Evolutionary conservation across 1,284 basidiomycete genomes (phyloP).

Genomic region (Cutaneotrichosporon sp.): DNA sequence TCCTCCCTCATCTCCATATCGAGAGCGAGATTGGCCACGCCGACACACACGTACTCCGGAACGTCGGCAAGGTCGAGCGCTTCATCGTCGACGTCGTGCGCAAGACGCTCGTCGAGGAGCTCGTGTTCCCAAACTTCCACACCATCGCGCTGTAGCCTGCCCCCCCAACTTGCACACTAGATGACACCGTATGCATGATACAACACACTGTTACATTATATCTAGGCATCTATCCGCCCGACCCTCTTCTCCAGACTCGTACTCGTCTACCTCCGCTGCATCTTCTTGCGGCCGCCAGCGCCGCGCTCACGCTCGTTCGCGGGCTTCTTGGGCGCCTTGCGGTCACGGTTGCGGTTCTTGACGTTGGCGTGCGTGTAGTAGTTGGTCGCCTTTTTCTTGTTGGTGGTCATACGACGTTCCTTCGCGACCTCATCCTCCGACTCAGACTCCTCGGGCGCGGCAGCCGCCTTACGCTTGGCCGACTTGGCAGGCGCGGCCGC

Average conservation of each 20-base stretch:
- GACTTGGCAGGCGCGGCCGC: conserved; percentile 36
- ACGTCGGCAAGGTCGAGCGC: conserved; percentile 91
- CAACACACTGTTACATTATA: conserved; percentile 17
- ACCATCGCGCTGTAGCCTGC: conserved; percentile 53
- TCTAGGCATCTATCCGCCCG: background rate
- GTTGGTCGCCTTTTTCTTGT: conserved; percentile 87
- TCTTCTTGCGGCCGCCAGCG: conserved; percentile 1
- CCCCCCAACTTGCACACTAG: background rate
- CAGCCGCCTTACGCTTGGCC: too few relatives aligned
- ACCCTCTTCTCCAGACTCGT: background rate
- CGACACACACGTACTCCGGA: conserved; percentile 92
- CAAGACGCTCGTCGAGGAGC: conserved; percentile 87
- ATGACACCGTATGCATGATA: conserved; percentile 13
- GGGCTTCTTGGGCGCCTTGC: conserved; percentile 38
- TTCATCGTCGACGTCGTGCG: conserved; percentile 93
- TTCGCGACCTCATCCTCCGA: conserved; percentile 50
- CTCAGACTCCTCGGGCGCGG: conserved; percentile 21
- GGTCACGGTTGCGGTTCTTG: conserved; percentile 68
- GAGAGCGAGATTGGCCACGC: conserved; percentile 95
- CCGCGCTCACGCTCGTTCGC: conserved; percentile 18
- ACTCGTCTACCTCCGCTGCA: conserved; percentile 8
- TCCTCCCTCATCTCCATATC: conserved; percentile 87
- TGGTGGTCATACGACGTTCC: conserved; percentile 77
- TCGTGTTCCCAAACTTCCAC: conserved; percentile 91
- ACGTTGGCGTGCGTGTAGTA: conserved; percentile 84